A percentile compares a stretch with the other conserved stretches of the same genome.
Conservation (phyloP, 2,329 filamentous ascomycete species). For the Pseudofabraea citricarpa region DNA sequence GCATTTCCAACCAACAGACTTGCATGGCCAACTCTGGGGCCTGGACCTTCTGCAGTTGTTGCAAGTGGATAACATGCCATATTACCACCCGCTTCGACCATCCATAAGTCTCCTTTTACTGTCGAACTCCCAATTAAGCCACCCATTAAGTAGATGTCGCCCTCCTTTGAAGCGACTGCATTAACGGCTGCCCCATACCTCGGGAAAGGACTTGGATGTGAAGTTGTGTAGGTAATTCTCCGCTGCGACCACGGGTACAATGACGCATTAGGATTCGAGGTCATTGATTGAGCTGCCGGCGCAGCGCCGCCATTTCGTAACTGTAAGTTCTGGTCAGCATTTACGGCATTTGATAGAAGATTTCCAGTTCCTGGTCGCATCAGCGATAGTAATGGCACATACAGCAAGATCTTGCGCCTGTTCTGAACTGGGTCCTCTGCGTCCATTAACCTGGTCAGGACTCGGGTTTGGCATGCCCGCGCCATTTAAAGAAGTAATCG, state of each 20-base stretch:
- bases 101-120: slow-evolving; percentile 96
- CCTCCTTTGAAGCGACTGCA: slow-evolving; percentile 86
- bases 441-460: slow-evolving; percentile 43
- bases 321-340: slow-evolving; percentile 29
- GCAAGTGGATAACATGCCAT: slow-evolving; percentile 88
- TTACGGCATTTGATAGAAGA: background rate
- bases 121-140: slow-evolving; percentile 91
- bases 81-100: slow-evolving; percentile 85
- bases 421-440: slow-evolving; percentile 45
- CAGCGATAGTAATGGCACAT: slow-evolving; percentile 21
- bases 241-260: slow-evolving; percentile 96
- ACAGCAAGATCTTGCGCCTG: slow-evolving; percentile 33
- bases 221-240: slow-evolving; percentile 77
- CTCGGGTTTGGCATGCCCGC: slow-evolving; percentile 24
- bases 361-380: slow-evolving; percentile 1
- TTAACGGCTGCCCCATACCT: slow-evolving; percentile 97
- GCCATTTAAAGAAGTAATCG: slow-evolving; percentile 64
- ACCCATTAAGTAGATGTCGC: slow-evolving; percentile 96
- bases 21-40: slow-evolving; percentile 89
- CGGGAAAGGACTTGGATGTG: slow-evolving; percentile 83
- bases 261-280: slow-evolving; percentile 62
- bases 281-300: slow-evolving; percentile 26
- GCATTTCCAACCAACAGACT: slow-evolving; percentile 95
- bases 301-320: slow-evolving; percentile 44
- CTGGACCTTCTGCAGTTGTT: slow-evolving; percentile 89